Conservation (phyloP, 352 stramenopile genomes). For the Ophiocytium majus region DNA sequence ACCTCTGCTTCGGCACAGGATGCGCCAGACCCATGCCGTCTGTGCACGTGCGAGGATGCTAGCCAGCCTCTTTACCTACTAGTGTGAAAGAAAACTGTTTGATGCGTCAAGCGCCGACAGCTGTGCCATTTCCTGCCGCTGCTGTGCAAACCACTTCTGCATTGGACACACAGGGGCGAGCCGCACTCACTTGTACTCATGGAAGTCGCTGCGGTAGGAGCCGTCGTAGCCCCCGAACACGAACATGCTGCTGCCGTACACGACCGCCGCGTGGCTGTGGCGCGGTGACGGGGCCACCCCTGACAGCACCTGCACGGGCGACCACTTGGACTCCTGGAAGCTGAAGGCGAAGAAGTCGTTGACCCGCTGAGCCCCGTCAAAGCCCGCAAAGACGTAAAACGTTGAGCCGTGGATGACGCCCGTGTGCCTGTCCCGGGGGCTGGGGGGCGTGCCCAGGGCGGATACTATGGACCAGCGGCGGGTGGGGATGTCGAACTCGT, state of each 20-base stretch:
- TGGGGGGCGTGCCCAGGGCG: conserved; percentile 41
- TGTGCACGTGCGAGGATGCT: no score
- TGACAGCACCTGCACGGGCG: conserved; percentile 43
- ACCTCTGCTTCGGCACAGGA: no score
- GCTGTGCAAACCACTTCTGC: no score
- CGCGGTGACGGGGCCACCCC: conserved; percentile 81
- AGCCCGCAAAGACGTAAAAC: conserved; percentile 66
- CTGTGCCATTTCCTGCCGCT: no score
- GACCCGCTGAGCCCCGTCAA: conserved; percentile 82
- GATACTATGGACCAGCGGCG: conserved; percentile 45
- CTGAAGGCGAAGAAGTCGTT: conserved; percentile 91
- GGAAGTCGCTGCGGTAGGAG: conserved; percentile 85
- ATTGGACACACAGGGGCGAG: conserved; percentile 2
- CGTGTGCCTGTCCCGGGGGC: conserved; percentile 56
- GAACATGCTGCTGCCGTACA: conserved; percentile 83
- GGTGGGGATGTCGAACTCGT: conserved; percentile 53
- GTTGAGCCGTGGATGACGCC: conserved; percentile 61
- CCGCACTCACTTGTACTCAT: conserved; percentile 70
- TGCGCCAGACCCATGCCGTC: no score
- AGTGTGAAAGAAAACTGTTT: no score
- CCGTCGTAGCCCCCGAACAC: conserved; percentile 91
- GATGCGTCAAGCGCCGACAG: no score
- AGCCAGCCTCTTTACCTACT: no score
- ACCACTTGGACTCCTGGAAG: conserved; percentile 65
- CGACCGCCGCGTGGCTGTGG: conserved; percentile 89